Evolutionary conservation across 2,329 filamentous ascomycete species (phyloP), one percentile per base, ranked within the genome.

Genomic region (Colletotrichum shisoi): DNA sequence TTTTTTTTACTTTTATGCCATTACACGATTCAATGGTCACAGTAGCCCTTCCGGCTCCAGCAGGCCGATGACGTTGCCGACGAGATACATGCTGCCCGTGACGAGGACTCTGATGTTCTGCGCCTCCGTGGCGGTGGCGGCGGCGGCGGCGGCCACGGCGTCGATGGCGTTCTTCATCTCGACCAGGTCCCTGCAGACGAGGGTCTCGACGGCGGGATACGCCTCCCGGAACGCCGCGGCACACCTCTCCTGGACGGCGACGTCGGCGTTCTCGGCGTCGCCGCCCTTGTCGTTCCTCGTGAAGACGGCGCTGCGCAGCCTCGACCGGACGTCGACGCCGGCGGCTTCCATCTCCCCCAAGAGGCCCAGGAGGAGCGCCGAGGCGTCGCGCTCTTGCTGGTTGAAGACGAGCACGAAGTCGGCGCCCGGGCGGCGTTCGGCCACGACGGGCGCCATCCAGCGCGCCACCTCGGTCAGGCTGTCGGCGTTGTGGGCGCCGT

Each of bases 401-500:
- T 97, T 98, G 84, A 98, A 99, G 62, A 98, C 89, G 56, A 99
- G 81, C 46, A 84, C 77, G 53, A 66, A 52, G 3, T 67, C 68
- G 37, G 76, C 73, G n/a, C 74, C 80, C 72, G 85, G 82, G 11
- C 2, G 27, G 27, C 27, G 27, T 31, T 77, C 76, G 2, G 12
- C 9, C 24, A 59, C 9, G 8, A 59, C n/a, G 34, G 54, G 49
- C 3, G 87, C 86, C 74, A 97, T 98, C 94, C 94, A 97, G 69
- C 86, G 85, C 0, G 89, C 89, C 4, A 93, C 92, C 71, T 92
- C 85, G 70, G 90, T 87, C 62, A 99, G 89, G 75, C 93, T 97
- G 75, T 98, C 94, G 3, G 91, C 83, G 0, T 94, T 99, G 78
- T 99, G 95, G 2, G 93, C 95, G 9, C 95, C 94, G 74, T 99